Evolutionary conservation across 2,329 filamentous ascomycete species (phyloP).

Genomic region (Sarocladiaceae sp.): DNA sequence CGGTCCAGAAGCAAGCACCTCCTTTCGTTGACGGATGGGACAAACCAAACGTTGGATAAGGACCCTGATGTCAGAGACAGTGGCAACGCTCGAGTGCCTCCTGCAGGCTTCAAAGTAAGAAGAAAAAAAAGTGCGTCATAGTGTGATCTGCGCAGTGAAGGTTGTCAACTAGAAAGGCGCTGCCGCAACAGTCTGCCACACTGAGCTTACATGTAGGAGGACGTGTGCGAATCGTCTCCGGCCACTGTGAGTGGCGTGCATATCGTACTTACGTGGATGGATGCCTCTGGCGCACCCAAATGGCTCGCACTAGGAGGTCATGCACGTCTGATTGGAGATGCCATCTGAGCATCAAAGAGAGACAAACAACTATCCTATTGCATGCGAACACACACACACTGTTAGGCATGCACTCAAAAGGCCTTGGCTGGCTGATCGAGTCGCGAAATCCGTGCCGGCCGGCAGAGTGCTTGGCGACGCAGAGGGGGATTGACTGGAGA

Average conservation of each 20-base stretch:
- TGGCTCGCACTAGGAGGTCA: no score
- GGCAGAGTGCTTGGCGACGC: slow-evolving; percentile 1
- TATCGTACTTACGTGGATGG: no score
- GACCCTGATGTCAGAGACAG: not conserved
- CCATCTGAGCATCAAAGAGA: not conserved
- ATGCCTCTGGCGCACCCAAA: no score
- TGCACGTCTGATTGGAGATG: not conserved
- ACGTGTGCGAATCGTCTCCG: no score
- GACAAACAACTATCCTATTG: not conserved
- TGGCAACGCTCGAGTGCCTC: not conserved
- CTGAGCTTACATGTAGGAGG: no score
- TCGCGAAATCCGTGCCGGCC: not conserved
- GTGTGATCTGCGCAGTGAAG: no score
- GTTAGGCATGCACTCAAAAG: not conserved
- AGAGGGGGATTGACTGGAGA: not conserved
- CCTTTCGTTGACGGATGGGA: not conserved
- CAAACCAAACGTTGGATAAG: not conserved
- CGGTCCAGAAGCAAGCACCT: not conserved
- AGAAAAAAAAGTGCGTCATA: no score
- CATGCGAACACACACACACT: not conserved
- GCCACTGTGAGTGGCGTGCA: no score
- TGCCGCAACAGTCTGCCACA: no score
- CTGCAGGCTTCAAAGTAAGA: no score
- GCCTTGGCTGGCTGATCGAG: not conserved
- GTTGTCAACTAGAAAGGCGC: no score